A percentile compares a stretch with the other conserved stretches of the same genome.
Evolutionary conservation across 2,329 filamentous ascomycete species (phyloP).

Genomic region (Tolypocladium album): DNA sequence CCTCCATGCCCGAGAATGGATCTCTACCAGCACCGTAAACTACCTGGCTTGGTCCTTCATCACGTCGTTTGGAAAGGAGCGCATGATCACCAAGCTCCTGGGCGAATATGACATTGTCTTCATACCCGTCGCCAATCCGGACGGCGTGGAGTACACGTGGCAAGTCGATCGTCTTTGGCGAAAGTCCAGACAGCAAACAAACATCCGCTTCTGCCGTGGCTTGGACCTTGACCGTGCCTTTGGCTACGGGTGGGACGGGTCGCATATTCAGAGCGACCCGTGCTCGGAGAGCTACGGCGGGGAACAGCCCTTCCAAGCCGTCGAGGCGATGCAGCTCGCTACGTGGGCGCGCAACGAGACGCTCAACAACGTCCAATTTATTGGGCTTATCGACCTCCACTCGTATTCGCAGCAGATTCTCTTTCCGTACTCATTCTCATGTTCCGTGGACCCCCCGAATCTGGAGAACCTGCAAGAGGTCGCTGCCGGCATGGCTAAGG

Average conservation of each 20-base stretch:
- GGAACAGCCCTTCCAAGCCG: constrained; percentile 68
- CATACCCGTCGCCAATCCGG: constrained; percentile 81
- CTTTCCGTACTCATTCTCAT: constrained; percentile 86
- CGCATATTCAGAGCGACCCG: constrained; percentile 57
- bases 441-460: constrained; percentile 65
- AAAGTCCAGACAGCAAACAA: constrained; percentile 82
- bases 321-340: constrained; percentile 65
- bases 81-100: constrained; percentile 63
- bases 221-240: constrained; percentile 85
- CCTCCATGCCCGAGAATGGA: constrained; percentile 93
- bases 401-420: constrained; percentile 93
- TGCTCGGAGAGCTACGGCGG: constrained; percentile 90
- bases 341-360: constrained; percentile 78
- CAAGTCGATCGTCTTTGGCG: constrained; percentile 85
- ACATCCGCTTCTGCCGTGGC: constrained; percentile 72
- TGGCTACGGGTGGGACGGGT: constrained; percentile 71
- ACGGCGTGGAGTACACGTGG: constrained; percentile 94
- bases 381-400: constrained; percentile 84
- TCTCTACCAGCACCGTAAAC: constrained; percentile 81
- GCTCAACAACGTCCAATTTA: constrained; percentile 60
- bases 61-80: constrained; percentile 66
- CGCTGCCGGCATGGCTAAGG: constrained; percentile 76
- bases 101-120: constrained; percentile 81
- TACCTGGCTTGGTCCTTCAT: constrained; percentile 86
- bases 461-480: constrained; percentile 89